Conservation (phyloP, 75 land plant genomes). For the Ceratopteris richardii region DNA sequence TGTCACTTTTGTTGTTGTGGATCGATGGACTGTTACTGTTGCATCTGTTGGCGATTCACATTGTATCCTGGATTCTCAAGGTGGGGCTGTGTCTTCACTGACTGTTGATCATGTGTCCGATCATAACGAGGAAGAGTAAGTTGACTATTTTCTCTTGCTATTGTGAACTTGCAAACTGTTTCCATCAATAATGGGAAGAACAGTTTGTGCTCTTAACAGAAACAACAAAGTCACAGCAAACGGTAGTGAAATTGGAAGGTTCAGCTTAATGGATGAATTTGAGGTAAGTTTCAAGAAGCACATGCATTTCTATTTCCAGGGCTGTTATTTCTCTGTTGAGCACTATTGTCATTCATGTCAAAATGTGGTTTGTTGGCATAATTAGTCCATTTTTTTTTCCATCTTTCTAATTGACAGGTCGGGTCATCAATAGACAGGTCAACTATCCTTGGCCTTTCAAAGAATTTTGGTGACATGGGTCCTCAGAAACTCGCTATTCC, state of each 20-base stretch:
- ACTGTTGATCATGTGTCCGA: slow-evolving; percentile 90
- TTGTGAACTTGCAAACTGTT: too few species aligned
- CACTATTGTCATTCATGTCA: too few species aligned
- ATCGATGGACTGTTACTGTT: slow-evolving; percentile 87
- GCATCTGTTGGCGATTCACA: slow-evolving; percentile 94
- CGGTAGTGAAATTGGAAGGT: slow-evolving; percentile 79
- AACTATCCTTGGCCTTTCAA: slow-evolving; percentile 83
- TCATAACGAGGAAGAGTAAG: slow-evolving; percentile 82
- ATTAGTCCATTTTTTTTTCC: slow-evolving; percentile 5
- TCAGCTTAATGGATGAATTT: slow-evolving; percentile 68
- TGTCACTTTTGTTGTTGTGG: slow-evolving; percentile 80
- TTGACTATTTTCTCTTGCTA: slow-evolving; percentile 2
- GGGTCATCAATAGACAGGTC: slow-evolving; percentile 94
- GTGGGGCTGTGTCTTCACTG: slow-evolving; percentile 48
- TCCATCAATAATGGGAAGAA: too few species aligned
- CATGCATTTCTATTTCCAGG: too few species aligned
- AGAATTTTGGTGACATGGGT: slow-evolving; percentile 92
- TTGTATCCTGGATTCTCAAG: slow-evolving; percentile 74
- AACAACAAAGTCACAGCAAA: slow-evolving; percentile 39
- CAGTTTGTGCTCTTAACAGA: slow-evolving; percentile 10
- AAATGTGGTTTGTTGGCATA: background rate
- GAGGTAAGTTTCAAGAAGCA: slow-evolving; percentile 52
- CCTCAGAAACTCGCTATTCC: slow-evolving; percentile 89
- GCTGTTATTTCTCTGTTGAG: too few species aligned
- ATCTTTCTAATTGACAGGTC: slow-evolving; percentile 37